A percentile compares a stretch with the other conserved stretches of the same genome.
These are phyloP conservation scores for Magnaporthiopsis rhizophila DNA, from an alignment of 2,329 filamentous ascomycete species.

Conservation along the genomic window DNA sequence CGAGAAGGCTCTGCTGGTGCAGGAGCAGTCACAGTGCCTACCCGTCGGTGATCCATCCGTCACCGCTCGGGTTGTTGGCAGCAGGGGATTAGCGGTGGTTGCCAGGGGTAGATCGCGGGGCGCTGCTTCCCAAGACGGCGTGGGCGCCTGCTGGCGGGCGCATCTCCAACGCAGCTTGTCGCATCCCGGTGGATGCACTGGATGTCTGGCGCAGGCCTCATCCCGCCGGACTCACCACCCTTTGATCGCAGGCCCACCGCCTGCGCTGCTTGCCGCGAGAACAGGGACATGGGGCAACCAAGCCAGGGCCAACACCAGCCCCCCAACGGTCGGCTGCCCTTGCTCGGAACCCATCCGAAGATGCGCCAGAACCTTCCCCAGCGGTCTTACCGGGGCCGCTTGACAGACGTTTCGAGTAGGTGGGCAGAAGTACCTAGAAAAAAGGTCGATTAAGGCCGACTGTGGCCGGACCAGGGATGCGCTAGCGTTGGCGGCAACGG, in stretches of 20 bases:
- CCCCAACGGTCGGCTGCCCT: neutral
- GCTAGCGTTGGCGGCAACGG: too few species aligned
- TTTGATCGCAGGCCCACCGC: neutral
- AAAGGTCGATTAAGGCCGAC: too few species aligned
- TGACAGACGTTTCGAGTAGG: neutral
- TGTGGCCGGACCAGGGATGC: neutral
- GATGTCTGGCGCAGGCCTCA: neutral
- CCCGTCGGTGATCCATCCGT: neutral
- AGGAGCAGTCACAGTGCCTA: neutral
- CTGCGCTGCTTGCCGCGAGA: too few species aligned
- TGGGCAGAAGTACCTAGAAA: neutral
- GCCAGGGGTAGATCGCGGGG: neutral
- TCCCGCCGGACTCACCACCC: neutral
- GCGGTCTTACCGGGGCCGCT: too few species aligned
- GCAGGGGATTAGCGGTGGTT: neutral
- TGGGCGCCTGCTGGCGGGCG: neutral
- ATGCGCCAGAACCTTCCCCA: neutral
- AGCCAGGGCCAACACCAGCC: neutral
- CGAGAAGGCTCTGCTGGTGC: neutral
- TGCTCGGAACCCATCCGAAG: neutral
- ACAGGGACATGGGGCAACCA: neutral
- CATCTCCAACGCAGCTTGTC: constrained; percentile 5
- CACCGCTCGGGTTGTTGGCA: neutral
- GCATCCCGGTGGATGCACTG: neutral
- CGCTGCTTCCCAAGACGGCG: neutral